Evolutionary conservation across 345 rosid genomes (phyloP).

Genomic region (Salix viminalis): DNA sequence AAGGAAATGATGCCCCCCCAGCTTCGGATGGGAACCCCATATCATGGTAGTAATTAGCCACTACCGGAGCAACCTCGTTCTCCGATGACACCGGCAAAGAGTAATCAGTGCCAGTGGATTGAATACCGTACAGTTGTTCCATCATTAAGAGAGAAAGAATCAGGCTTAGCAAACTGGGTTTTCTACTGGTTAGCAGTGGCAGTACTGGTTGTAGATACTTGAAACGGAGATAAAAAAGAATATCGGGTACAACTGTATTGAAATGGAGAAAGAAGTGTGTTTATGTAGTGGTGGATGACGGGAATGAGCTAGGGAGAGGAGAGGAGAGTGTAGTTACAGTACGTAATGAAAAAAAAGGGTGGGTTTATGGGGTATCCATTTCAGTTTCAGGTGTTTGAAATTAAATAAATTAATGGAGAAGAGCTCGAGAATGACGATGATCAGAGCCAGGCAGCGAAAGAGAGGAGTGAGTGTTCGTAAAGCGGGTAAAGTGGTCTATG

Average conservation of each 20-base stretch:
- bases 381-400: background rate
- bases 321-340: background rate
- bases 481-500: conserved; percentile 1
- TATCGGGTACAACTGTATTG: background rate
- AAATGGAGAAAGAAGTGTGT: background rate
- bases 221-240: background rate
- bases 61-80: conserved; percentile 10
- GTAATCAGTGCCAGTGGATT: conserved; percentile 13
- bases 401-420: background rate
- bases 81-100: conserved; percentile 11
- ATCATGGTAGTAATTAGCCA: background rate
- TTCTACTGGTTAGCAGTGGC: background rate
- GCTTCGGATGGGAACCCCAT: background rate
- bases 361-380: background rate
- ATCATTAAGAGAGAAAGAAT: conserved; percentile 6
- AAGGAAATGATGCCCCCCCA: conserved; percentile 12
- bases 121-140: conserved; percentile 37
- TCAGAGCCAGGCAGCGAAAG: background rate
- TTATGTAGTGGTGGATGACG: background rate
- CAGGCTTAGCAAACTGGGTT: background rate
- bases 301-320: background rate
- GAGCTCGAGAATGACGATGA: background rate
- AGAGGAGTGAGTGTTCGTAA: background rate
- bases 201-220: background rate
- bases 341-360: background rate